Percentiles rank a stretch among this genome's conserved stretches.
These are phyloP conservation scores for Artemisia argyi DNA, from an alignment of 129 eudicot genomes.

Conservation along the genomic window DNA sequence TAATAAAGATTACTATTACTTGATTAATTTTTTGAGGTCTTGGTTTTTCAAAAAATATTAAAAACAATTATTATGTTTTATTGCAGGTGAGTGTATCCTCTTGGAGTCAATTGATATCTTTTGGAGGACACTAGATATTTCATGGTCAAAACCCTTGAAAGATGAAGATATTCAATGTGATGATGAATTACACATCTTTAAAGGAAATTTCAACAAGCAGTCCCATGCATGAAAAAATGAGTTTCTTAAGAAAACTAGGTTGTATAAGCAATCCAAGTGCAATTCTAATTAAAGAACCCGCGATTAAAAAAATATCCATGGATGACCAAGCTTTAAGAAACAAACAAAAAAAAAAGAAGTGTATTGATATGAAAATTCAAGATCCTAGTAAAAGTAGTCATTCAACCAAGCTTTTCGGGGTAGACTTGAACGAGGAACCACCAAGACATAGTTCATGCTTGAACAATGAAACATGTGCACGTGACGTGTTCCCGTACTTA, in stretches of 20 bases:
- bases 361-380: neutral
- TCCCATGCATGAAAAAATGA: neutral
- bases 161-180: neutral
- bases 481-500: too few species aligned
- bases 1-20: too few species aligned
- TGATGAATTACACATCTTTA: neutral
- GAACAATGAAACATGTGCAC: too few species aligned
- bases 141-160: neutral
- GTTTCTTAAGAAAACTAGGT: neutral
- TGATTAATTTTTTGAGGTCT: too few species aligned
- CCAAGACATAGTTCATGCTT: too few species aligned
- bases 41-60: too few species aligned
- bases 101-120: too few species aligned
- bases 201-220: neutral
- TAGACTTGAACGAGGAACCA: neutral
- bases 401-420: neutral
- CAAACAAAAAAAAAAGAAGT: too few species aligned
- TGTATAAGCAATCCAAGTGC: neutral
- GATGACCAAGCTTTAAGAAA: neutral
- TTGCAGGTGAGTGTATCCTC: too few species aligned
- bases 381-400: neutral
- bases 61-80: too few species aligned
- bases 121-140: neutral
- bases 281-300: neutral
- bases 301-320: neutral